Evolutionary conservation across 208 protist genomes (phyloP).

Genomic region (Leishmania lainsoni): DNA sequence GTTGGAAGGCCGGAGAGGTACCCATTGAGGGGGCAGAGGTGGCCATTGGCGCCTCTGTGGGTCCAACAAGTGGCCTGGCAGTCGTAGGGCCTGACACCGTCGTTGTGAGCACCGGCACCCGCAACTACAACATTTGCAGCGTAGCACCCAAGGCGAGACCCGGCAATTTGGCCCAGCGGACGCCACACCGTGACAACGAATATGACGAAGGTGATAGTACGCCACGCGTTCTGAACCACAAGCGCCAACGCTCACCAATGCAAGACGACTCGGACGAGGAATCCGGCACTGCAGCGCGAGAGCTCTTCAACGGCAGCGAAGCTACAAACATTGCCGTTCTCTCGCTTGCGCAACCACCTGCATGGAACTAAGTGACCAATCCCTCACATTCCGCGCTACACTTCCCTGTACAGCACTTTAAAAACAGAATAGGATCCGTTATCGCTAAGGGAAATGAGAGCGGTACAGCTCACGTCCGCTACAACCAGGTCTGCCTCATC

Average conservation of each 20-base stretch:
- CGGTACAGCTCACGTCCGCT: neutral
- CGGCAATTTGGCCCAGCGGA: neutral
- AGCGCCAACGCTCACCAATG: conserved; percentile 24
- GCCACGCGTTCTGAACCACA: neutral
- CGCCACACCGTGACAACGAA: neutral
- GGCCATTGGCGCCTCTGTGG: conserved; percentile 10
- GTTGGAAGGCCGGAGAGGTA: conserved; percentile 12
- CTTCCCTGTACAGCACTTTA: neutral
- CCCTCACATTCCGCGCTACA: neutral
- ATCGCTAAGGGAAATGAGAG: neutral
- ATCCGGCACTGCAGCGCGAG: neutral
- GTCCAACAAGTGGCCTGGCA: conserved; percentile 22
- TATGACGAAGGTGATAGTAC: neutral
- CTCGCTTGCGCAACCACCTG: neutral
- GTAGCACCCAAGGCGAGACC: neutral
- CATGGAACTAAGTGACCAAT: neutral
- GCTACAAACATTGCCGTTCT: conserved; percentile 26
- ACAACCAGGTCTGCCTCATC: neutral
- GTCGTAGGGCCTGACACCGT: conserved; percentile 18
- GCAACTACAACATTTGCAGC: neutral
- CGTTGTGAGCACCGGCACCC: conserved; percentile 20
- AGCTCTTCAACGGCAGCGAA: neutral
- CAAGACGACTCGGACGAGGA: conserved; percentile 9
- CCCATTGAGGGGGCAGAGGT: neutral
- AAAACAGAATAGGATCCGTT: no score